Base-by-base conservation (phyloP, 2,329 filamentous ascomycete species). In the Venturia pyrina region DNA sequence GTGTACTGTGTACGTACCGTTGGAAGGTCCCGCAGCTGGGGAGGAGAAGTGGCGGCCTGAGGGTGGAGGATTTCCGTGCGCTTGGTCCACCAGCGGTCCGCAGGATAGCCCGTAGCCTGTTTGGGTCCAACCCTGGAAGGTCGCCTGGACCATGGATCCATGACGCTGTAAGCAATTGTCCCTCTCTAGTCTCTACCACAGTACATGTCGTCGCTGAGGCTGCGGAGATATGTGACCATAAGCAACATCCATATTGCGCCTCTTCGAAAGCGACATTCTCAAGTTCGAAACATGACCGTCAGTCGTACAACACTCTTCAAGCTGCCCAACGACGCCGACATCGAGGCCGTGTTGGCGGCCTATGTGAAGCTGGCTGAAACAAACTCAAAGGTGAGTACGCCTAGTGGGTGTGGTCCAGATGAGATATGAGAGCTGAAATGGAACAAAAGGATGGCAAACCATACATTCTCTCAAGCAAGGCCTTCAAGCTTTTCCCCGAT, bases 401-500 rank as follows among this genome's bases (percentile, higher is more conserved):
- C 19, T 24, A 7, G 59, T 4, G 17, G 34, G 21, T 62, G 17
- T 32, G 37, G 60, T 28, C 28, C 13, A 43, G 17, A 28, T 34
- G 15, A 32, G 43, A 43, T 24, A 11, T 1, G 15, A 13, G 19
- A 46, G 43, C 60, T 62, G n/a, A 62, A n/a, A 28, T 28, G 2
- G 21, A 32, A 21, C 62, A 17, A 53, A 13, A 91, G 89, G 83
- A 89, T 70, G 88, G 87, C 68, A 86, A 89, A 73, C 86, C 86
- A 1, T 91, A 91, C 74, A 89, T 91, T 69, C 75, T 86, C 57
- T 80, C 80, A 66, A 78, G 85, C 69, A 78, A 75, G n/a, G 86
- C 83, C 17, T 83, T 83, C 41, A 74, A 78, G 28, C 80, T 83
- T 10, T 76, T 84, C 68, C 78, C 82, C 10, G 86, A 89, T 70